Conservation (phyloP, 2,329 filamentous ascomycete genomes). For the Ophiostoma himal-ulmi region DNA sequence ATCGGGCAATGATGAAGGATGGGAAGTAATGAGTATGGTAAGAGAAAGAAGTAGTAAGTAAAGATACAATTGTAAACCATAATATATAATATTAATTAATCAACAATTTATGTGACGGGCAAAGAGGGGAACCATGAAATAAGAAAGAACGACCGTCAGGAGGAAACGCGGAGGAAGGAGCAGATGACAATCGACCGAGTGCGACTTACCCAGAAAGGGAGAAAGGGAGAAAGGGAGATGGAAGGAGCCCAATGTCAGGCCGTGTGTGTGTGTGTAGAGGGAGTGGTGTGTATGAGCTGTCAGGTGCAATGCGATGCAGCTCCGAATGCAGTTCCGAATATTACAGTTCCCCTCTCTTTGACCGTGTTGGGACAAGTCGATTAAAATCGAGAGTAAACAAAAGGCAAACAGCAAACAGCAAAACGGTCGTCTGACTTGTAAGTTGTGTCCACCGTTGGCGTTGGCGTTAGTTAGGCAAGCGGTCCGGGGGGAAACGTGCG, state of each 20-base stretch:
- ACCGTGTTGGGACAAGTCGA: background rate
- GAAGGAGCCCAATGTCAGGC: constrained; percentile 1
- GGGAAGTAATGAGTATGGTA: too few relatives aligned
- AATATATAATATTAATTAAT: too few relatives aligned
- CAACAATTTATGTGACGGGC: background rate
- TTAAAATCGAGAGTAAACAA: background rate
- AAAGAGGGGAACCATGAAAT: background rate
- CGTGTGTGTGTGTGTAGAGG: background rate
- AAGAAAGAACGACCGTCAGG: background rate
- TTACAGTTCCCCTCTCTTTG: constrained; percentile 10
- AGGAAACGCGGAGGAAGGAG: background rate
- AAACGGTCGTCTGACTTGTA: constrained; percentile 8
- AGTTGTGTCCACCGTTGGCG: constrained; percentile 2
- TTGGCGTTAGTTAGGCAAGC: background rate
- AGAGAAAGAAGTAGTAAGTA: too few relatives aligned
- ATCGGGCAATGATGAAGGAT: too few relatives aligned
- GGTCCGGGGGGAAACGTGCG: constrained; percentile 1
- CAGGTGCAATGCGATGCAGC: constrained; percentile 5
- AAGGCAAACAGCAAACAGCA: background rate
- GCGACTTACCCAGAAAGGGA: constrained; percentile 8
- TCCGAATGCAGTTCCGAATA: constrained; percentile 9
- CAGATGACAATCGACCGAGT: constrained; percentile 10
- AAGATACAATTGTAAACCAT: too few relatives aligned
- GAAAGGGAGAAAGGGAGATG: background rate
- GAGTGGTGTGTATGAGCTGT: constrained; percentile 3